phyloP scores from a whole-genome alignment of 257 asterid species.

The Nicotiana tabacum region DNA sequence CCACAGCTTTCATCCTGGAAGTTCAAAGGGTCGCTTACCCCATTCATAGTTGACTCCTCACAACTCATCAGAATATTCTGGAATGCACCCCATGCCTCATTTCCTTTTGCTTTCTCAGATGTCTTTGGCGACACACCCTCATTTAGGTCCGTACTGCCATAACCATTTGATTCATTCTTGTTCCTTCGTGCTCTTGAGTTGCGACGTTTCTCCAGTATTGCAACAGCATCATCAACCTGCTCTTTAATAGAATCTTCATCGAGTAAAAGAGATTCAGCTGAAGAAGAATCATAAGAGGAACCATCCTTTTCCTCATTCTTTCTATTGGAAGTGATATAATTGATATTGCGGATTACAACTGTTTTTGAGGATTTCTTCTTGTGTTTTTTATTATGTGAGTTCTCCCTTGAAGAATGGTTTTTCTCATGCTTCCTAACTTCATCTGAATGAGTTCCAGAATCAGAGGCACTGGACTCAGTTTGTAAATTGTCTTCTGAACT shows the following conservation, averaged over 20 bases:
- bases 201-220: slow-evolving; percentile 39
- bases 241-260: slow-evolving; percentile 61
- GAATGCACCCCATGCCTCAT: slow-evolving; percentile 60
- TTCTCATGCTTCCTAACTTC: slow-evolving; percentile 32
- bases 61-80: slow-evolving; percentile 62
- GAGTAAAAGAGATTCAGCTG: slow-evolving; percentile 27
- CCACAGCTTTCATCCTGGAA: slow-evolving; percentile 38
- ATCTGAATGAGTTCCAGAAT: slow-evolving; percentile 35
- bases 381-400: slow-evolving; percentile 36
- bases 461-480: slow-evolving; percentile 44
- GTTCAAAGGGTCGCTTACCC: slow-evolving; percentile 20
- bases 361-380: slow-evolving; percentile 64
- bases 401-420: slow-evolving; percentile 41
- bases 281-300: slow-evolving; percentile 38
- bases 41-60: slow-evolving; percentile 35
- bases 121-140: slow-evolving; percentile 17
- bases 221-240: slow-evolving; percentile 56
- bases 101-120: slow-evolving; percentile 31
- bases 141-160: slow-evolving; percentile 20
- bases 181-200: slow-evolving; percentile 29
- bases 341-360: slow-evolving; percentile 81
- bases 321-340: slow-evolving; percentile 66
- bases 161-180: slow-evolving; percentile 28
- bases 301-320: slow-evolving; percentile 51
- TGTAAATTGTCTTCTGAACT: slow-evolving; percentile 55